Percentiles rank a stretch among this genome's conserved stretches.
Evolutionary conservation across 805 yeast species (phyloP).

Genomic region (Priceomyces melissophilus): DNA sequence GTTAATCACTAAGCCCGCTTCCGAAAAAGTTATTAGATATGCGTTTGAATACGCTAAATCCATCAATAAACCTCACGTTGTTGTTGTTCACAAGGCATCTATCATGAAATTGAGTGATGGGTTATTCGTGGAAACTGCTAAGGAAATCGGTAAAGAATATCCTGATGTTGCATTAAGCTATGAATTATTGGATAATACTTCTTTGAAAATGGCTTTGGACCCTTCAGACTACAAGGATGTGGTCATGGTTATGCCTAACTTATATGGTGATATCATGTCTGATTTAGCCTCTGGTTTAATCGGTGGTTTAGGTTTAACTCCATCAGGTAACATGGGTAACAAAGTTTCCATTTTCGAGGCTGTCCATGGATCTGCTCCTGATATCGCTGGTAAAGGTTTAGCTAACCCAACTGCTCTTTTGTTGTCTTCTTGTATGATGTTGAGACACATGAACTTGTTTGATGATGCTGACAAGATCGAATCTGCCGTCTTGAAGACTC

Average conservation of each 20-base stretch:
- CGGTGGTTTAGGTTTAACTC: constrained; percentile 98
- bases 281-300: constrained; percentile 96
- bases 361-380: constrained; percentile 99
- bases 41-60: constrained; percentile 95
- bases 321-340: constrained; percentile 99
- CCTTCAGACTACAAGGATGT: constrained; percentile 83
- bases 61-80: constrained; percentile 80
- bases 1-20: constrained; percentile 93
- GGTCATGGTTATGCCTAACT: constrained; percentile 98
- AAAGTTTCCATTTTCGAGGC: constrained; percentile 98
- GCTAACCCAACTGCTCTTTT: constrained; percentile 98
- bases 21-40: constrained; percentile 93
- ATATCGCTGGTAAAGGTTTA: constrained; percentile 97
- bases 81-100: constrained; percentile 97
- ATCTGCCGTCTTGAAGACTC: constrained; percentile 79
- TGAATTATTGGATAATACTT: constrained; percentile 94
- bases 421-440: constrained; percentile 97
- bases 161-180: constrained; percentile 81
- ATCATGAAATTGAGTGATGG: constrained; percentile 99
- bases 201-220: constrained; percentile 83
- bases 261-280: constrained; percentile 98
- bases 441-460: constrained; percentile 94
- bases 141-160: constrained; percentile 84
- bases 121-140: constrained; percentile 88
- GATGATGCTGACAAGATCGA: constrained; percentile 81